A percentile compares a stretch with the other conserved stretches of the same genome.
Evolutionary conservation across 495 filamentous ascomycete species (phyloP).

Genomic region (Symbiotaphrina buchneri): DNA sequence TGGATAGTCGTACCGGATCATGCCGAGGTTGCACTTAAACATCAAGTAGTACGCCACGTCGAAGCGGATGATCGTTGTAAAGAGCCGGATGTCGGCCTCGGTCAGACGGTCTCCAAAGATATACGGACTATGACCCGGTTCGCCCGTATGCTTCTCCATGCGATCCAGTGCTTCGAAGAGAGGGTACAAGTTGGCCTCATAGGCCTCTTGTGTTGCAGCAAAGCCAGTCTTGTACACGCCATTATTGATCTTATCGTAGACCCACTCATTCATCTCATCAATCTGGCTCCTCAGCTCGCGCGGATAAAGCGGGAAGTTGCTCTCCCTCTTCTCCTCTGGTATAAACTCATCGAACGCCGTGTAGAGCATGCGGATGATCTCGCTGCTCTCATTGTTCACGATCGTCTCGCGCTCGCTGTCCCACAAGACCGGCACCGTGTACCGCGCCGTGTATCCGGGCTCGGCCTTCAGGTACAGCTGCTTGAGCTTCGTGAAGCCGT

Average conservation of each 20-base stretch:
- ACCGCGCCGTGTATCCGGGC: conserved; percentile 45
- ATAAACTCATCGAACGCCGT: conserved; percentile 35
- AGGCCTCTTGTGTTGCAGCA: conserved; percentile 47
- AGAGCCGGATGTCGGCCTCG: conserved; percentile 65
- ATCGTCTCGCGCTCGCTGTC: conserved; percentile 50
- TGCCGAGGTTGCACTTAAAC: conserved; percentile 78
- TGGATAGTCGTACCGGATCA: conserved; percentile 60
- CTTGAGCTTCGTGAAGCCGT: conserved; percentile 37
- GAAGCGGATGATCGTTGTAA: conserved; percentile 68
- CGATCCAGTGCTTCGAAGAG: conserved; percentile 55
- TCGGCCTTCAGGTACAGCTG: conserved; percentile 52
- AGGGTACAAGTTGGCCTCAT: conserved; percentile 38
- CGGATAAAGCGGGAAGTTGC: conserved; percentile 30
- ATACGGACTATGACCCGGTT: conserved; percentile 24
- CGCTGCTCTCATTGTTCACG: conserved; percentile 69
- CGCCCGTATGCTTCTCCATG: conserved; percentile 39
- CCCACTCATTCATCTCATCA: conserved; percentile 39
- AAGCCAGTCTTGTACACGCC: conserved; percentile 53
- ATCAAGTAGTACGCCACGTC: conserved; percentile 82
- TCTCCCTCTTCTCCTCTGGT: conserved; percentile 14
- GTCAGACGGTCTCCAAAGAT: conserved; percentile 48
- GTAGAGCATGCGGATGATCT: conserved; percentile 54
- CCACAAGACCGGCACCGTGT: conserved; percentile 61
- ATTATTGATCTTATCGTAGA: conserved; percentile 43
- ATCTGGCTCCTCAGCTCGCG: conserved; percentile 25